Percentiles rank a stretch among this genome's conserved stretches.
Conservation (phyloP, 306 rosid genomes). For the Medicago arabica region DNA sequence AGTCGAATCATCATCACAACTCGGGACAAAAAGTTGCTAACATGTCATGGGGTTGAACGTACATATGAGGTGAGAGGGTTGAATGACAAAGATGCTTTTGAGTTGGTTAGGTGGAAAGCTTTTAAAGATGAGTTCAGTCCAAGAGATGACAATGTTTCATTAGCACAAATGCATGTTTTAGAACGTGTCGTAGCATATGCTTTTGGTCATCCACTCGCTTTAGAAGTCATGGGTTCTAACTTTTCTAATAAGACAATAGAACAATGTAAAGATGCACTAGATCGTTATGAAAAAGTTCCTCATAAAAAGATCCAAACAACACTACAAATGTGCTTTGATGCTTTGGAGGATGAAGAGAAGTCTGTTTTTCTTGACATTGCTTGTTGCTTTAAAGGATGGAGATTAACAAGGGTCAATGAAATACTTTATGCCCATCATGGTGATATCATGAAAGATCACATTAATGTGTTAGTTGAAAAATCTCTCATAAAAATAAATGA, state of each 20-base stretch:
- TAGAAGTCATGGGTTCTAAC: conserved; percentile 18
- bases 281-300: not conserved
- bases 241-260: not conserved
- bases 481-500: not conserved
- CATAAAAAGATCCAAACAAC: not conserved
- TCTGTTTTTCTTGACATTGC: conserved; percentile 7
- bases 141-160: not conserved
- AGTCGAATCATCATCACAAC: conserved; percentile 47
- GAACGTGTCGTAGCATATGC: not conserved
- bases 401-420: not conserved
- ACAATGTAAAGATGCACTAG: not conserved
- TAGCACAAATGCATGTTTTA: not conserved
- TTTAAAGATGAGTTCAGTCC: not conserved
- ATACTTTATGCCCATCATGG: conserved; percentile 4
- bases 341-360: not conserved
- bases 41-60: conserved; percentile 1
- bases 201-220: conserved; percentile 1
- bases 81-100: not conserved
- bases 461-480: conserved; percentile 2
- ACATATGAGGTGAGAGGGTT: not conserved
- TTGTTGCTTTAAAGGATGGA: not conserved
- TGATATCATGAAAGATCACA: not conserved
- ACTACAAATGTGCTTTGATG: not conserved
- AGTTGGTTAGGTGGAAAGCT: conserved; percentile 11
- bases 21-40: conserved; percentile 30